Percentiles rank a stretch among this genome's conserved stretches.
Conservation (phyloP, 1,284 basidiomycete species). For the Microbotryomycetes sp. region DNA sequence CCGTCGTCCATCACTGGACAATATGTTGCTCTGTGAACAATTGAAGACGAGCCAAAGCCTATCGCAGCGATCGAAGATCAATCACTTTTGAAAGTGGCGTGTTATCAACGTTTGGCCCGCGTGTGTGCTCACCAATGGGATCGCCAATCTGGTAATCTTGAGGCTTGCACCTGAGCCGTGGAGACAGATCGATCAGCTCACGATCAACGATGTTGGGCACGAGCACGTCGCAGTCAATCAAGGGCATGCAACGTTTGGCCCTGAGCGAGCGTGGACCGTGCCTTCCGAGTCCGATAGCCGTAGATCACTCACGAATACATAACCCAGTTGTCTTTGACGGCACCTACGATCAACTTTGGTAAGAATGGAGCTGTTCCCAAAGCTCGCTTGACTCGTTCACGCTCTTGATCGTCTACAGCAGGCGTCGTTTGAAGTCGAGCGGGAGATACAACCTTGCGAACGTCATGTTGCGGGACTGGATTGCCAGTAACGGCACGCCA, state of each 20-base stretch:
- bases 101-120: no score
- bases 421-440: no score
- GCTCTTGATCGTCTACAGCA: neutral
- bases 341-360: constrained; percentile 54
- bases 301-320: constrained; percentile 66
- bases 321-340: constrained; percentile 77
- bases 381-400: neutral
- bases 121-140: constrained; percentile 43
- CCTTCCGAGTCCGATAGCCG: no score
- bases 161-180: constrained; percentile 60
- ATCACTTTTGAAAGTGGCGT: constrained; percentile 18
- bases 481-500: neutral
- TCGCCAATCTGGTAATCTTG: constrained; percentile 64
- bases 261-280: no score
- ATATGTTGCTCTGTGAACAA: constrained; percentile 68
- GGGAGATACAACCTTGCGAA: no score
- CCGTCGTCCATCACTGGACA: constrained; percentile 45
- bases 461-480: neutral
- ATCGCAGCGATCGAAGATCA: constrained; percentile 44
- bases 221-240: neutral
- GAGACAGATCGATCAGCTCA: no score
- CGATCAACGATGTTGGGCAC: constrained; percentile 13
- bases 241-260: no score
- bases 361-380: neutral
- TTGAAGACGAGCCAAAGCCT: constrained; percentile 79